Evolutionary conservation across 306 rosid species (phyloP), one percentile per base, ranked within the genome.

Genomic region (Dryas drummondii): DNA sequence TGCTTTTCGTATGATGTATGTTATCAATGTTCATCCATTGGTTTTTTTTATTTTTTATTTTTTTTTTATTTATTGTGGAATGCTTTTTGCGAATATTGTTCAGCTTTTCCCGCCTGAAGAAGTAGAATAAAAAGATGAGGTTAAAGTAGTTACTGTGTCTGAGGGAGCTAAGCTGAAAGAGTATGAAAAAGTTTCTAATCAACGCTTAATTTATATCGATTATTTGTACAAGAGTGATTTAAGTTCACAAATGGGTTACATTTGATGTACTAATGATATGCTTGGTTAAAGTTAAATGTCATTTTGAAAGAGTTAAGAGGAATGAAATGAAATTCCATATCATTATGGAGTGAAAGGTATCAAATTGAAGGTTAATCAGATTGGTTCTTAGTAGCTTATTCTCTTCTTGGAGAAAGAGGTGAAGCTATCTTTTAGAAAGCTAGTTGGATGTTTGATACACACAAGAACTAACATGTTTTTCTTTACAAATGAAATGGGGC

Each of bases 81-180:
- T 51, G 78, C n/a, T 73, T 68, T 49, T 70, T 1, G 11, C 14
- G 1, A 66, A 32, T 56, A 26, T 76, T 80, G 41, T 82, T 75
- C 84, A 94, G 96, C 82, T 90, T 60, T 90, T 76, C 72, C 96
- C 87, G 60, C 88, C 88, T 14, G 72, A 64, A 69, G 93, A 87
- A 66, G 92, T 75, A 79, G 78, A 65, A 62, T 93, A 27, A 32
- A 78, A 42, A 37, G 85, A 78, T 72, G 93, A 83, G 78, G 90
- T 84, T 56, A 79, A 82, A 71, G 71, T 77, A 46, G 90, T 86
- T 66, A 62, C 72, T n/a, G 88, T 88, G 77, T 80, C 94, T 3
- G 86, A 88, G 81, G 94, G 85, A 84, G 89, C 88, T 81, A 83
- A 64, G 85, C 74, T 86, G 80, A 90, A 84, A 82, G 97, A 87